Conservation (phyloP, 2,329 filamentous ascomycete species). For the Aspergillus uvarum region DNA sequence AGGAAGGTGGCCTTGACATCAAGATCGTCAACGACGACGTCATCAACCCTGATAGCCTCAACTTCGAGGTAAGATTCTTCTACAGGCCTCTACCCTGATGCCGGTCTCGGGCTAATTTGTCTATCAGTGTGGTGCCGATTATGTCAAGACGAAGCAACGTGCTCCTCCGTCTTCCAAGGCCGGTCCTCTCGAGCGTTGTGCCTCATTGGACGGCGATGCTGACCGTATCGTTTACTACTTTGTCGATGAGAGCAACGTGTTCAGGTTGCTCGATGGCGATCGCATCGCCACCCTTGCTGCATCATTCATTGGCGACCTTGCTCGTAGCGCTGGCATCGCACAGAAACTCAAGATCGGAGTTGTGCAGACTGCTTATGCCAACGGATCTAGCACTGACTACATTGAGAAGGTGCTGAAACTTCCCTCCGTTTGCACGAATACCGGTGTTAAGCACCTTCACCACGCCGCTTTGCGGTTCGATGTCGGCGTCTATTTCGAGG, state of each 20-base stretch:
- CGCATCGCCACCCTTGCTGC: conserved; percentile 93
- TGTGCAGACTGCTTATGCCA: conserved; percentile 96
- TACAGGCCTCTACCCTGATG: background rate
- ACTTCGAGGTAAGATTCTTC: conserved; percentile 67
- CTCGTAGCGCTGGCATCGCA: conserved; percentile 73
- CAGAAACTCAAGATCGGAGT: conserved; percentile 86
- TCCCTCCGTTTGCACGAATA: conserved; percentile 88
- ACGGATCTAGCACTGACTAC: conserved; percentile 90
- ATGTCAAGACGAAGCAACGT: conserved; percentile 93
- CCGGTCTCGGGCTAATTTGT: conserved; percentile 16
- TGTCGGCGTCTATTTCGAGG: conserved; percentile 97
- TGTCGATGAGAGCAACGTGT: conserved; percentile 74
- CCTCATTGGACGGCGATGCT: conserved; percentile 91
- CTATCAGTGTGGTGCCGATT: conserved; percentile 83
- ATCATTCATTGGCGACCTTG: conserved; percentile 87
- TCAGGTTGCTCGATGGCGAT: conserved; percentile 93
- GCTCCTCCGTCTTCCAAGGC: conserved; percentile 81
- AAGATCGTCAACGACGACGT: conserved; percentile 92
- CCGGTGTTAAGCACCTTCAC: conserved; percentile 95
- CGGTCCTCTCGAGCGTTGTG: conserved; percentile 72
- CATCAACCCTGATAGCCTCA: conserved; percentile 82
- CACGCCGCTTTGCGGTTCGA: conserved; percentile 95
- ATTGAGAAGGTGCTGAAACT: conserved; percentile 84
- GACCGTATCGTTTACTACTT: conserved; percentile 97
- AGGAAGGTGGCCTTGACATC: conserved; percentile 71